Base-by-base conservation (phyloP, 2,329 filamentous ascomycete species). In the Aspergillus udagawae region DNA sequence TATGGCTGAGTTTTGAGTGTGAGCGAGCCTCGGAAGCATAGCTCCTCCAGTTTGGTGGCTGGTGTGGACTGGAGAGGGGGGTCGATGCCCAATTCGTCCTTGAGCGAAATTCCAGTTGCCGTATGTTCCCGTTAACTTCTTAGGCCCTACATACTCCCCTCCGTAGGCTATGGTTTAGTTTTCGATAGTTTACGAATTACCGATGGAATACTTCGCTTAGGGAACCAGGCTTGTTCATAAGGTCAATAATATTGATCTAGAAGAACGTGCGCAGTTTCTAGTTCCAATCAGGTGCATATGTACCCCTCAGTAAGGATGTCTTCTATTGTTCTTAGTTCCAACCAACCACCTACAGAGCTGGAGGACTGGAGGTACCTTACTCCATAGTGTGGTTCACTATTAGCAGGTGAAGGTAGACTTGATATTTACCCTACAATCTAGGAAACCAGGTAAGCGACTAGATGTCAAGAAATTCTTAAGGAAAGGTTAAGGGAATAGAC, bases 81-180 rank as follows among this genome's bases (percentile, higher is more conserved):
- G 32, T 62, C 57, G 60, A 60, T 64, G 60, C 62, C 62, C 59
- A 63, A 64, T 59, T 61, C 38, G 51, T 28, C 47, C 44, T 57
- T 58, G 60, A 60, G 57, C 60, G 57, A 63, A 59, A 59, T 38
- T 56, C 14, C 32, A 48, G 49, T 52, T 59, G 60, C 60, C 57
- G 60, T 64, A 52, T 58, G 57, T 60, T 64, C 60, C 62, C 55
- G 56, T 38, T 48, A 20, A 20, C 32, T 52, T 49, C 52, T 4
- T 32, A 17, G 32, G 12, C 14, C 32, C 12, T 35, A 14, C 12
- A 10, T 29, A 29, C 28, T 12, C 10, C 25, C 25, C 4, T 25
- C 25, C 10, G 28, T 29, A 29, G 28, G 5, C 12, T 35, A 35
- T 35, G 32, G 32, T 38, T 35, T 35, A 35, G 12, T 17, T 35